A percentile compares a stretch with the other conserved stretches of the same genome.
Conservation (phyloP, 129 eudicot genomes). For the Sambucus nigra region DNA sequence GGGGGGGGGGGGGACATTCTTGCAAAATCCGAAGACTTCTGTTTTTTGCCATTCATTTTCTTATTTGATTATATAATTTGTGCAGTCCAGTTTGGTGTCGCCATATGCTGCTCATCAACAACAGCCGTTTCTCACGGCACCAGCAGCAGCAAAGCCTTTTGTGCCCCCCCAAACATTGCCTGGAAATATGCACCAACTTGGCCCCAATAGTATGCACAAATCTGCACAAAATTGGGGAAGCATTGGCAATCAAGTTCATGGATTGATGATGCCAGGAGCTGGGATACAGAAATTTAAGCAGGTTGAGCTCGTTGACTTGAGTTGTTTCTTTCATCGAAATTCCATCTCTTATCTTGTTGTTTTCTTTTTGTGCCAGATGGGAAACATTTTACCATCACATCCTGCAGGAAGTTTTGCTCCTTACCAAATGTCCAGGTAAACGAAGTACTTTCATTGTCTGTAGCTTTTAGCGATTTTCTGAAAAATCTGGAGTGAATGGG, state of each 20-base stretch:
- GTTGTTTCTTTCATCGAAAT: background rate
- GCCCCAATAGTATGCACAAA: constrained; percentile 15
- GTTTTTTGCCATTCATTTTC: constrained; percentile 1
- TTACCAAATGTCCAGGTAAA: constrained; percentile 34
- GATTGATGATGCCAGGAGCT: background rate
- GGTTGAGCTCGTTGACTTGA: constrained; percentile 10
- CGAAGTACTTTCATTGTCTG: background rate
- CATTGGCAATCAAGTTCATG: constrained; percentile 12
- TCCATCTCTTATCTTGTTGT: too few relatives aligned
- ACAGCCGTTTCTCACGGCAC: constrained; percentile 11
- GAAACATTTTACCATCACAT: constrained; percentile 17
- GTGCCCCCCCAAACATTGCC: constrained; percentile 8
- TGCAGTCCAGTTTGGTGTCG: constrained; percentile 28
- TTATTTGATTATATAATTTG: constrained; percentile 3
- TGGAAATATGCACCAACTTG: constrained; percentile 16
- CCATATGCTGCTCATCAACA: constrained; percentile 22
- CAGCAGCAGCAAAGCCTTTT: constrained; percentile 4
- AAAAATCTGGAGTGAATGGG: too few relatives aligned
- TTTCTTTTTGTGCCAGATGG: too few relatives aligned
- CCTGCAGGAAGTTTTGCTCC: constrained; percentile 25
- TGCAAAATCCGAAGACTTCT: too few relatives aligned
- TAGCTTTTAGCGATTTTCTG: background rate
- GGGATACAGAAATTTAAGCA: constrained; percentile 9
- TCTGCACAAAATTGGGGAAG: constrained; percentile 20
- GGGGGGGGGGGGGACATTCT: too few relatives aligned